Evolutionary conservation across 768 basidiomycete species (phyloP).

Genomic region (Pholiota microspora): DNA sequence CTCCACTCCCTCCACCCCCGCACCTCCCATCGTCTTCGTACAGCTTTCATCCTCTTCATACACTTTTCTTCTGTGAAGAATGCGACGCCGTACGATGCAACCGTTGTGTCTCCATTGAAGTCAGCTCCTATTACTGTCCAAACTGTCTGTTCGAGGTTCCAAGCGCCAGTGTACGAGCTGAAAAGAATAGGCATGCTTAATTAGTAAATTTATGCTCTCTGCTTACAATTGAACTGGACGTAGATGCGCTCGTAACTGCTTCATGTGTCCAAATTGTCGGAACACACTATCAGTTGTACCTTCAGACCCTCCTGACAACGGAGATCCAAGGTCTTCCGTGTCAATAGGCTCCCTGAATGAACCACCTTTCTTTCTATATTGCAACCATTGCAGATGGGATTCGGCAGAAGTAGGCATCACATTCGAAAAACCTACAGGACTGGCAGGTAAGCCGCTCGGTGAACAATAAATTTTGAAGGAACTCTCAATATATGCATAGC

Average conservation of each 20-base stretch:
- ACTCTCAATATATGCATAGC: slow-evolving; percentile 50
- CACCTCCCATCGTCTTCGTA: slow-evolving; percentile 75
- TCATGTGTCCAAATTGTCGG: slow-evolving; percentile 90
- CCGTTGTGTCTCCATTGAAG: slow-evolving; percentile 88
- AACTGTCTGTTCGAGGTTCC: slow-evolving; percentile 99
- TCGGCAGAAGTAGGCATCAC: slow-evolving; percentile 87
- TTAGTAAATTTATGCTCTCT: not conserved
- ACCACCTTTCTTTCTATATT: slow-evolving; percentile 88
- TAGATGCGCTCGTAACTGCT: slow-evolving; percentile 98
- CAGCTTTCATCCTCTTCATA: slow-evolving; percentile 80
- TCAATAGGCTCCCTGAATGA: slow-evolving; percentile 67
- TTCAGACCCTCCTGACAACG: slow-evolving; percentile 73
- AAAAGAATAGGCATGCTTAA: slow-evolving; percentile 81
- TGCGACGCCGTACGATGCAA: slow-evolving; percentile 95
- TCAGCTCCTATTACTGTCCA: slow-evolving; percentile 97
- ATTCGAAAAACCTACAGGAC: slow-evolving; percentile 95
- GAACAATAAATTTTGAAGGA: not conserved
- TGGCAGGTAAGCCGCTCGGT: slow-evolving; percentile 65
- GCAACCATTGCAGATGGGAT: slow-evolving; percentile 94
- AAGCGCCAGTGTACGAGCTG: slow-evolving; percentile 95
- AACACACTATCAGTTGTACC: slow-evolving; percentile 91
- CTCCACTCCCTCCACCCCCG: slow-evolving; percentile 67
- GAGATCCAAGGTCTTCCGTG: slow-evolving; percentile 52
- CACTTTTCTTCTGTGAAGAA: slow-evolving; percentile 97
- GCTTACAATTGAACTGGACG: slow-evolving; percentile 5